Evolutionary conservation across 2,329 filamentous ascomycete genomes (phyloP).

Genomic region (Cordyceps javanica): DNA sequence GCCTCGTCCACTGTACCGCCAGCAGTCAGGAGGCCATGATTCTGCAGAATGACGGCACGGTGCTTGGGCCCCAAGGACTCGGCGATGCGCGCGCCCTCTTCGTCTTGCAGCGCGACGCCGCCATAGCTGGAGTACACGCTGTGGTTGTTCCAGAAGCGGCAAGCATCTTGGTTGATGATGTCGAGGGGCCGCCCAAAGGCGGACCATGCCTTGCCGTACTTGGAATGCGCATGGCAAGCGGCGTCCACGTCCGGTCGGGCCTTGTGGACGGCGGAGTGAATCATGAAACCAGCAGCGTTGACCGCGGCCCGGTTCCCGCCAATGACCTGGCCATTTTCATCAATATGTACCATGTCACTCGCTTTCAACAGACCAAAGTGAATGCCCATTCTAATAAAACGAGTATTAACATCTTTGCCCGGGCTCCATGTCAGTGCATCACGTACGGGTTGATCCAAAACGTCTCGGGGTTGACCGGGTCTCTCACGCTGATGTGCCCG

Average conservation of each 20-base stretch:
- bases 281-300: constrained; percentile 64
- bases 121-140: constrained; percentile 55
- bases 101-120: constrained; percentile 48
- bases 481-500: constrained; percentile 60
- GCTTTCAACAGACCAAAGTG: constrained; percentile 64
- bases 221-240: constrained; percentile 63
- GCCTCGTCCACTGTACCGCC: constrained; percentile 69
- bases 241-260: constrained; percentile 59
- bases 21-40: constrained; percentile 67
- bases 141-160: constrained; percentile 52
- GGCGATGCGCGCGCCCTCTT: constrained; percentile 61
- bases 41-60: constrained; percentile 60
- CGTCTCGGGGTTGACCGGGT: constrained; percentile 53
- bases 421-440: too few species aligned
- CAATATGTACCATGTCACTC: constrained; percentile 61
- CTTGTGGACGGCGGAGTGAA: constrained; percentile 63
- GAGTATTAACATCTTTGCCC: neutral
- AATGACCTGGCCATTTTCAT: constrained; percentile 54
- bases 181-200: constrained; percentile 59
- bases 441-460: constrained; percentile 53
- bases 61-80: constrained; percentile 50
- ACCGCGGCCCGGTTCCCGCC: constrained; percentile 55
- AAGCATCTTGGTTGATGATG: constrained; percentile 65
- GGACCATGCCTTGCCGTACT: constrained; percentile 61
- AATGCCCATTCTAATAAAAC: constrained; percentile 36